Base-by-base conservation (phyloP, 2,329 filamentous ascomycete species). In the Fusarium pilosicola region DNA sequence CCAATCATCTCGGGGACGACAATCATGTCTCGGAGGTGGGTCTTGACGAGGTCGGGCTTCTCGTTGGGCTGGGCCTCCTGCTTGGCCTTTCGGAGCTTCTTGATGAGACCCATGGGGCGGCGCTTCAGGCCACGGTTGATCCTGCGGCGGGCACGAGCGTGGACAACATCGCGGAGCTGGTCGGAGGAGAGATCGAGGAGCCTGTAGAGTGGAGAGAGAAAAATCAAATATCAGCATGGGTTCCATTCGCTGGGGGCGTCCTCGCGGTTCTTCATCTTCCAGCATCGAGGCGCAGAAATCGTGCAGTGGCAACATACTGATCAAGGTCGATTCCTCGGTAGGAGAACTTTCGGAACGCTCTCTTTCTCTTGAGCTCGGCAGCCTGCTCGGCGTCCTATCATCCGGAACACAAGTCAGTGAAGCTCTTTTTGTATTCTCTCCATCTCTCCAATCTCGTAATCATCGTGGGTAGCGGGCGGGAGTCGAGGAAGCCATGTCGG, bases 121-220 rank as follows among this genome's bases (percentile, higher is more conserved):
- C 96, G 95, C 94, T 98, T 99, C 83, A 99, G 93, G 83, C 96
- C 96, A 81, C 96, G 96, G 93, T 98, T 98, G 93, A 99, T 98
- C 86, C 97, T 92, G 87, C 96, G 93, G 85, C 96, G 96, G 85
- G 96, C 96, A 86, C 96, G 96, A 84, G 96, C 96, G 90, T 99
- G 96, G 84, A 99, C 95, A 86, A 99, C 94, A 93, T 98, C 95
- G 84, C 96, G 95, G 87, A 99, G 95, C 89, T 98, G 94, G 87
- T 98, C 96, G 84, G 95, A 97, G 84, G 92, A 94, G 85, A 99
- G 95, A 88, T 99, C 96, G 85, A 99, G 94, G 86, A 99, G 96
- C 89, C 96, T 98, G 84, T 82, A 70, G 63, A 39, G 52, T 24
- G 39, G n/a, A 34, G 20, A 42, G 36, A 62, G 70, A 59, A 38